Evolutionary conservation across 768 basidiomycete species (phyloP).

Genomic region (Leccinum rimulosum): DNA sequence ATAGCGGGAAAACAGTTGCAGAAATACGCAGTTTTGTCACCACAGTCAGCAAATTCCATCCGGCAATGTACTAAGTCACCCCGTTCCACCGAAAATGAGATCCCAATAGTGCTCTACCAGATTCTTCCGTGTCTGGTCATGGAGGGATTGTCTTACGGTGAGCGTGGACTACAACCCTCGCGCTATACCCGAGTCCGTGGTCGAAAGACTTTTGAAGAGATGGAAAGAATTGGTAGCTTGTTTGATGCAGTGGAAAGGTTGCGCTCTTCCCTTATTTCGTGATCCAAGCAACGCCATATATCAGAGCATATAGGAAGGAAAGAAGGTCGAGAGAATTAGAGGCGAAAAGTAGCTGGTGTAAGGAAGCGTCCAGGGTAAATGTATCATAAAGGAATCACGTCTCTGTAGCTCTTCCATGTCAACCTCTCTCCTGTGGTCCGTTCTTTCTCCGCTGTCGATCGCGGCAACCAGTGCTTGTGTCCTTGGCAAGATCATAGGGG

Average conservation of each 20-base stretch:
- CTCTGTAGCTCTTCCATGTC: constrained; percentile 39
- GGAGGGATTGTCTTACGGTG: background rate
- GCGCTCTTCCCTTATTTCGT: background rate
- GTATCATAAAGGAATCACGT: constrained; percentile 11
- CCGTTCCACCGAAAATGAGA: background rate
- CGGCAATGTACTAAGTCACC: background rate
- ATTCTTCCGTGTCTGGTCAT: constrained; percentile 5
- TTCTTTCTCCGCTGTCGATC: constrained; percentile 49
- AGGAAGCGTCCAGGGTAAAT: constrained; percentile 11
- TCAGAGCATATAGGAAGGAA: constrained; percentile 88
- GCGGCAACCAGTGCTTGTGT: constrained; percentile 62
- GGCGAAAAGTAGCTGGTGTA: constrained; percentile 85
- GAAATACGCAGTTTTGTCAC: background rate
- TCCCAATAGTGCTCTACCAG: background rate
- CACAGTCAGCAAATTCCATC: background rate
- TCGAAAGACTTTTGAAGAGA: background rate
- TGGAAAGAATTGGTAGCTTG: background rate
- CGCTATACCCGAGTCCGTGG: background rate
- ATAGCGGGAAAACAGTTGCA: background rate
- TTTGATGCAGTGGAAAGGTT: background rate
- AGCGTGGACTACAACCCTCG: constrained; percentile 3
- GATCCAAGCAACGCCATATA: constrained; percentile 69
- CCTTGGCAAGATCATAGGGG: constrained; percentile 24
- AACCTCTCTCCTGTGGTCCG: constrained; percentile 31
- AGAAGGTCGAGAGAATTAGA: constrained; percentile 94